Conservation (phyloP, 768 basidiomycete genomes). For the Pulveroboletus sp. region DNA sequence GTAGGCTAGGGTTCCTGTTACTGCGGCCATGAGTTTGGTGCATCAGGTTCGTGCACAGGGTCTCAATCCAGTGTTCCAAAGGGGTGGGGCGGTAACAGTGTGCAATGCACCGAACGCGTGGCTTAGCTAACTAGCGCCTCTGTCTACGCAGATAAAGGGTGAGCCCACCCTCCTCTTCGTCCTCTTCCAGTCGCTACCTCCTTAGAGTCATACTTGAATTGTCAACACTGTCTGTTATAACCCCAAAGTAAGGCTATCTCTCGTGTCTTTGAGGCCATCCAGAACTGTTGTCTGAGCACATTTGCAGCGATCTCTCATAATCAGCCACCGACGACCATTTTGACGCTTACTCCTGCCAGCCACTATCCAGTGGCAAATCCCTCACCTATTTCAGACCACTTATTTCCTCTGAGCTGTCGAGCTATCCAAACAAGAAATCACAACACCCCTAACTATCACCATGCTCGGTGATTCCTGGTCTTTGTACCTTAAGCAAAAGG, state of each 20-base stretch:
- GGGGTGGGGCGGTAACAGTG: neutral
- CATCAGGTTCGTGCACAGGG: slow-evolving; percentile 4
- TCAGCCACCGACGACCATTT: neutral
- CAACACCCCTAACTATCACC: neutral
- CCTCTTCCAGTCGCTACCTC: neutral
- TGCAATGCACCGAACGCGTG: slow-evolving; percentile 8
- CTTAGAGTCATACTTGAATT: neutral
- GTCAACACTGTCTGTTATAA: neutral
- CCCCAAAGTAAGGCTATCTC: neutral
- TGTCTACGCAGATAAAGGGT: neutral
- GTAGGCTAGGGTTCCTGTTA: neutral
- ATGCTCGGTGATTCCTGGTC: slow-evolving; percentile 7
- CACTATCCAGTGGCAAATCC: neutral
- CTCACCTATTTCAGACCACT: too few species aligned
- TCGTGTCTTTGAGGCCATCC: neutral
- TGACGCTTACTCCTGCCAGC: neutral
- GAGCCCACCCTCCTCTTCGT: neutral
- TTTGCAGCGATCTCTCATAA: neutral
- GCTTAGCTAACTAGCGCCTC: slow-evolving; percentile 15
- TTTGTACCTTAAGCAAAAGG: slow-evolving; percentile 15
- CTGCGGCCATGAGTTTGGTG: neutral
- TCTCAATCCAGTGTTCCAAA: neutral
- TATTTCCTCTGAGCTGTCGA: neutral
- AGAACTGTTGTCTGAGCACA: neutral
- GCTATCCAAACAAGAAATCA: neutral